These are phyloP conservation scores for Cinnamomum micranthum DNA, from an alignment of 164 flowering plant species.

Conservation along the genomic window DNA sequence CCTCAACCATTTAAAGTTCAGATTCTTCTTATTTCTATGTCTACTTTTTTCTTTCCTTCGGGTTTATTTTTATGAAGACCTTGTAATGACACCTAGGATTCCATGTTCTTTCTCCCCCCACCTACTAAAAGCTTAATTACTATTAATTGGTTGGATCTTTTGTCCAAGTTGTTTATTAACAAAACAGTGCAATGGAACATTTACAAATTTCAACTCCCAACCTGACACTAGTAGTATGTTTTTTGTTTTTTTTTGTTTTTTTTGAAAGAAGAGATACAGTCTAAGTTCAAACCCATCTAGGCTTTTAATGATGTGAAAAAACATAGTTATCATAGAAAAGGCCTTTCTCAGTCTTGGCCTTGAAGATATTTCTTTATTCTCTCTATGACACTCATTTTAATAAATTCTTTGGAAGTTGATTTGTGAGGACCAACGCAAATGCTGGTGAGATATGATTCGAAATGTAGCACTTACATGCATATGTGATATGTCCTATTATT, in stretches of 20 bases:
- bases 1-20: not conserved
- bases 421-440: not conserved
- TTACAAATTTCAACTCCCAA: not conserved
- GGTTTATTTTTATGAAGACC: not conserved
- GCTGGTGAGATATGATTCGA: constrained; percentile 13
- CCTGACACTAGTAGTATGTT: not conserved
- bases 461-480: not conserved
- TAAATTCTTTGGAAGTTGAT: not conserved
- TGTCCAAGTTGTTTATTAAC: not conserved
- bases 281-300: not conserved
- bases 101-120: not conserved
- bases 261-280: constrained; percentile 1
- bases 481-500: too few relatives aligned
- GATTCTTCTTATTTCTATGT: not conserved
- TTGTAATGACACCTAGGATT: constrained; percentile 5
- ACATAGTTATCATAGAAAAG: not conserved
- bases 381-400: too few relatives aligned
- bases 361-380: constrained; percentile 3
- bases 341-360: not conserved
- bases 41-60: not conserved
- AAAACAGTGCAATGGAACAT: not conserved
- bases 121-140: not conserved
- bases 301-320: not conserved
- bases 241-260: too few relatives aligned
- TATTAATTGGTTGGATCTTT: not conserved